Evolutionary conservation across 345 rosid genomes (phyloP).

Genomic region (Leavenworthia alabamica): DNA sequence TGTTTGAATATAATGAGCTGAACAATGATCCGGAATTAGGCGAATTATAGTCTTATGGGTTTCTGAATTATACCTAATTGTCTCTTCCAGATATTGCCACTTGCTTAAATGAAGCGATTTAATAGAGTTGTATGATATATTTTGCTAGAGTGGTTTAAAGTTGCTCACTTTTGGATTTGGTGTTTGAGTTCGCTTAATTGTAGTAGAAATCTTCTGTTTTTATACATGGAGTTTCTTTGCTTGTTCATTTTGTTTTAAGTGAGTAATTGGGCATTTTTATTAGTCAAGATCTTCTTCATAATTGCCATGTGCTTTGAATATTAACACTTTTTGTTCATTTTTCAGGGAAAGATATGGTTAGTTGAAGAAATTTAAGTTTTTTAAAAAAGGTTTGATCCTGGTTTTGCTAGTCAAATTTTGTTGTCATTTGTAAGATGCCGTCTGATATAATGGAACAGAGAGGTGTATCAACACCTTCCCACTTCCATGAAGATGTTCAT

Average conservation of each 20-base stretch:
- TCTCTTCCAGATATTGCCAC: not conserved
- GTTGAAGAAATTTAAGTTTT: conserved; percentile 20
- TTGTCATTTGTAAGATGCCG: conserved; percentile 44
- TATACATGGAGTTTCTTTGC: not conserved
- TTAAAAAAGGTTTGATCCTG: conserved; percentile 5
- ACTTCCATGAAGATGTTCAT: conserved; percentile 39
- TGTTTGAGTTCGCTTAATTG: not conserved
- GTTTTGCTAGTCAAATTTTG: conserved; percentile 15
- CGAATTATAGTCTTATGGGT: conserved; percentile 20
- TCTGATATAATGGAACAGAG: conserved; percentile 57
- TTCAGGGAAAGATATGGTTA: conserved; percentile 26
- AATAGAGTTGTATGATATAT: not conserved
- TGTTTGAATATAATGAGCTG: conserved; percentile 24
- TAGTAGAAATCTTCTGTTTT: conserved; percentile 1
- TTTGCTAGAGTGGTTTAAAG: not conserved
- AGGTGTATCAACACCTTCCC: conserved; percentile 33
- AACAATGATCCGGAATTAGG: conserved; percentile 24
- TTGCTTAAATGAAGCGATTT: not conserved
- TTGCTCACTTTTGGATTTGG: conserved; percentile 16
- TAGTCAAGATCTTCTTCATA: not conserved
- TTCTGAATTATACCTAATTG: conserved; percentile 5
- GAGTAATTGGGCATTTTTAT: not conserved
- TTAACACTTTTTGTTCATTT: not conserved
- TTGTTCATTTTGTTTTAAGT: not conserved
- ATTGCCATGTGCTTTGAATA: not conserved